Evolutionary conservation across 176 grass and related monocot genomes (phyloP), one percentile per base, ranked within the genome.

Genomic region (Phoenix dactylifera): DNA sequence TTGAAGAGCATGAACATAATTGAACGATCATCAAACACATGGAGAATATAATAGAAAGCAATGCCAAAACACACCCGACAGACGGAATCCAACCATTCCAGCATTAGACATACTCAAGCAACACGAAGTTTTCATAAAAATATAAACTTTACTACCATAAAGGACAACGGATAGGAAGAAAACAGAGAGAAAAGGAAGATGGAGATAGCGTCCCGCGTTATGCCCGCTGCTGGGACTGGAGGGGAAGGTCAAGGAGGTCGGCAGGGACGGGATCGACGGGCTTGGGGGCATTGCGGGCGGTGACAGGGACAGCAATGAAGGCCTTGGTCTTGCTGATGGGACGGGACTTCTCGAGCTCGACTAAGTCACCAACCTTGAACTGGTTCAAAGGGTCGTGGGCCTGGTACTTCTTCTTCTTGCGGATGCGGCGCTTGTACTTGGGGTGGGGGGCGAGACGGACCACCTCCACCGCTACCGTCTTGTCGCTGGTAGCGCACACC

Each of bases 281-380:
- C 61, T 58, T 65, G 54, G 74, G 81, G 22, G 77, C 74, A 58
- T 85, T 72, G 24, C 77, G 76, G 6, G 81, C 70, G 20, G 82
- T 52, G 4, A 79, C 59, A 20, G 86, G 81, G 58, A 97, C 18
- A 70, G 87, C 87, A 50, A 97, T 16, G 81, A 85, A 82, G 78
- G 86, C 65, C 81, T 97, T 97, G 81, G 84, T 88, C 81, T 97
- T 97, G 84, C 87, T 91, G 73, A 97, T 88, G 80, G 87, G 93
- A 52, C 93, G 83, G 59, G 87, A 97, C 63, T 56, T 52, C 58
- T 76, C 16, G 76, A 97, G 93, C 83, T 86, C 76, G 26, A 97
- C 87, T 39, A 80, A 48, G 74, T 97, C 93, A 20, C 93, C 93
- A 19, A 91, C 72, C 78, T 97, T 82, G 84, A 97, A 97, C 69